Evolutionary conservation across 768 basidiomycete species (phyloP).

Genomic region (Boletus huronensis): DNA sequence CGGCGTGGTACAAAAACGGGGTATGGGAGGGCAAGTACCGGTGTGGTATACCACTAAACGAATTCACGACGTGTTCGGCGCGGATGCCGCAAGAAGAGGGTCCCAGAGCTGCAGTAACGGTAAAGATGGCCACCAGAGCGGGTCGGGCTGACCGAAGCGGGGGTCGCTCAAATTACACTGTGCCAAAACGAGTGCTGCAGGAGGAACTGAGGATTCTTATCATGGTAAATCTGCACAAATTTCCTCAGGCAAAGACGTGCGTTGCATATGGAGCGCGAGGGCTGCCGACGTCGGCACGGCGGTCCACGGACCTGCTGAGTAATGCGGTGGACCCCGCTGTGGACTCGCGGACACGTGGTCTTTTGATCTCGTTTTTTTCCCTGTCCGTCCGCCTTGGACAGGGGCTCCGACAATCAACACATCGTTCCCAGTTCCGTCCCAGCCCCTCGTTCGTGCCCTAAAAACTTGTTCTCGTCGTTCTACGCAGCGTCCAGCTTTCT

Average conservation of each 20-base stretch:
- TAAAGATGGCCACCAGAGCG: not conserved
- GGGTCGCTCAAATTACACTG: not conserved
- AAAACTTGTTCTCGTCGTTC: slow-evolving; percentile 17
- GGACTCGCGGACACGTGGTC: slow-evolving; percentile 29
- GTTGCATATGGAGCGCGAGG: not conserved
- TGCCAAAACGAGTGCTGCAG: slow-evolving; percentile 6
- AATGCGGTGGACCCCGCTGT: slow-evolving; percentile 10
- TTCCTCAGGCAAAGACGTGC: not conserved
- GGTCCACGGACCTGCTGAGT: slow-evolving; percentile 30
- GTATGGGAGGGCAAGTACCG: not conserved
- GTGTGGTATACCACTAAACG: not conserved
- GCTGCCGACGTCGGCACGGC: slow-evolving; percentile 12
- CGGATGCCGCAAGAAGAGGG: not conserved
- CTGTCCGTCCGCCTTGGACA: slow-evolving; percentile 34
- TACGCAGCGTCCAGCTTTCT: slow-evolving; percentile 2
- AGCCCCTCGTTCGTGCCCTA: slow-evolving; percentile 9
- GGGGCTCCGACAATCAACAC: slow-evolving; percentile 37
- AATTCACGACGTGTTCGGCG: slow-evolving; percentile 13
- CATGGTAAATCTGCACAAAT: slow-evolving; percentile 17
- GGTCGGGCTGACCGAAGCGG: not conserved
- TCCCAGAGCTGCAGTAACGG: not conserved
- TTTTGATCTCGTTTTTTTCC: slow-evolving; percentile 36
- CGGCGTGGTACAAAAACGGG: not conserved
- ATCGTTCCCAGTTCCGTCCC: slow-evolving; percentile 19
- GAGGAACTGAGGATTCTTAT: slow-evolving; percentile 18